phyloP scores from a whole-genome alignment of 2,329 filamentous ascomycete genomes.

The Aureobasidium sp. region DNA sequence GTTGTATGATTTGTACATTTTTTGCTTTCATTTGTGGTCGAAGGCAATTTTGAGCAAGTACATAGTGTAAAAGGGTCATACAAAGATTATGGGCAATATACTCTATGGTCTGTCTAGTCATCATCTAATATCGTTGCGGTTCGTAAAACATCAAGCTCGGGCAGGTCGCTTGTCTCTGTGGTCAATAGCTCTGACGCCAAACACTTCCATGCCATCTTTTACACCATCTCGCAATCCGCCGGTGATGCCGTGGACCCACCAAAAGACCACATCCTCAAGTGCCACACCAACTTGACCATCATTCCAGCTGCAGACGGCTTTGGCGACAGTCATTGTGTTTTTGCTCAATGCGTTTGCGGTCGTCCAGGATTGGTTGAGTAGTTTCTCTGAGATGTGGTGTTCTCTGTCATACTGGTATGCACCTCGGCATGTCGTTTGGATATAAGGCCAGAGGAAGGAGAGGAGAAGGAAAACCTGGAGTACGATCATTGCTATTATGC shows the following conservation, averaged over 20 bases:
- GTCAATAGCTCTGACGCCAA: conserved; percentile 26
- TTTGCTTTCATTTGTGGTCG: too few species aligned
- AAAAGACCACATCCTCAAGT: conserved; percentile 47
- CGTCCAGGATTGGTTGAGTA: conserved; percentile 44
- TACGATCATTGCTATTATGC: conserved; percentile 47
- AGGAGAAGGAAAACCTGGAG: conserved; percentile 51
- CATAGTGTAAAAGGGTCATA: not conserved
- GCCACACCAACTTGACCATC: conserved; percentile 55
- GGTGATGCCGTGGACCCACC: conserved; percentile 55
- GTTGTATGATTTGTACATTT: too few species aligned
- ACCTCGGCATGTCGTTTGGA: conserved; percentile 44
- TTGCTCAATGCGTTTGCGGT: conserved; percentile 47
- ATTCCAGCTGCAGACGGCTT: conserved; percentile 50
- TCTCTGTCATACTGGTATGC: conserved; percentile 56
- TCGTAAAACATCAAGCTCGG: not conserved
- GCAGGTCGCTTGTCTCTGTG: not conserved
- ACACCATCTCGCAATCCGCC: conserved; percentile 59
- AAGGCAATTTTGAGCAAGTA: not conserved
- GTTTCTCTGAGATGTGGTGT: conserved; percentile 53
- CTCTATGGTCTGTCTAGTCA: not conserved
- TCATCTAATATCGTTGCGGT: not conserved
- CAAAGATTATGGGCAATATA: not conserved
- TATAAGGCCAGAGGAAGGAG: conserved; percentile 53
- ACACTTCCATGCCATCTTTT: conserved; percentile 43
- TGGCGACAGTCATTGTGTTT: conserved; percentile 43